Base-by-base conservation (phyloP, 2,329 filamentous ascomycete genomes). In the Fusarium abutilonis region DNA sequence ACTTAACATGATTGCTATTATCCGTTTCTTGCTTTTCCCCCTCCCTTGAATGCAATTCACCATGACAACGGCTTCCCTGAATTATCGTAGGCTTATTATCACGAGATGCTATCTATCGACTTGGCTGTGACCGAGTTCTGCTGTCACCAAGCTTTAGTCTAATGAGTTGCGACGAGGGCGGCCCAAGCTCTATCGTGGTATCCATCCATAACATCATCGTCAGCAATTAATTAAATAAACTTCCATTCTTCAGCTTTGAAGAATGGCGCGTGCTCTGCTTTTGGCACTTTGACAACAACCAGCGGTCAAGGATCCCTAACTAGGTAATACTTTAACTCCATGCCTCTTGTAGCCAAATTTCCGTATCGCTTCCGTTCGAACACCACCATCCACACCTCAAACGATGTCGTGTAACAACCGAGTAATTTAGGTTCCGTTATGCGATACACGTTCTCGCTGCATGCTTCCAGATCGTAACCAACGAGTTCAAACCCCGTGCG, bases 391-490 rank as follows among this genome's bases (percentile, higher is more conserved):
- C 72, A 75, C 45, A 57, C 57, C 51, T 74, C 72, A 31, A 74
- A 47, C 46, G 51, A 60, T 17, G 45, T 29, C 13, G 39, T 52
- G 29, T 38, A 41, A 52, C 17, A 26, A 4, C 11, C 31, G 32
- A 38, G 38, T 52, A 32, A 31, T 36, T 32, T 23, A 23, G 41
- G 45, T 8, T 11, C 21, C n/a, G 4, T 8, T 40, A 40, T 40
- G 21, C 38, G 38, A 19, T 73, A 64, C 81, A 82, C 43, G 76
- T 70, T 49, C 74, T 71, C 26, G 82, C 64, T 5, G 56, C 67
- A 1, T 80, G 73, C n/a, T 68, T 60, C 1, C 80, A 80, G 23
- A 82, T 63, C 54, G 56, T 67, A 15, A 53, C 48, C 6, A 56
- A 53, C 17, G 44, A 55, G 31, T 38, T 31, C 17, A 31, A 14